These are phyloP conservation scores for Saussurea involucrata DNA, from an alignment of 129 eudicot species.

Conservation along the genomic window DNA sequence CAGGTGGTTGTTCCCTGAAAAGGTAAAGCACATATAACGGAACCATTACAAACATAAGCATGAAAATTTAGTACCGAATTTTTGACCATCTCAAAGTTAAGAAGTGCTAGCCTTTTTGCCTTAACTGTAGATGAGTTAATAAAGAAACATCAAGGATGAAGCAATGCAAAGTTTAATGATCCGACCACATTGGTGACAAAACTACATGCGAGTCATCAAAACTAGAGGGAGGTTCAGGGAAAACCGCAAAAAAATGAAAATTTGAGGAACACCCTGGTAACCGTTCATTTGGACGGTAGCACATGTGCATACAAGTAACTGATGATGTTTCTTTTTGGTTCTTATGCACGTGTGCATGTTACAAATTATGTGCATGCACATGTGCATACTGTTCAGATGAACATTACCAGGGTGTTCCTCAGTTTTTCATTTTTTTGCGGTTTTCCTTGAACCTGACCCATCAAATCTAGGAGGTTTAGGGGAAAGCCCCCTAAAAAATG, in stretches of 20 bases:
- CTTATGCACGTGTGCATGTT: no score
- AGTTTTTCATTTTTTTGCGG: no score
- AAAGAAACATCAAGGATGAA: background rate
- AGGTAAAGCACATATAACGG: slow-evolving; percentile 4
- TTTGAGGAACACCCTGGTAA: background rate
- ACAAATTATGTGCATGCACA: no score
- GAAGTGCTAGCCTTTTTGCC: background rate
- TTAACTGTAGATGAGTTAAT: background rate
- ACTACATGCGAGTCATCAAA: no score
- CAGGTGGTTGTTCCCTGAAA: slow-evolving; percentile 93
- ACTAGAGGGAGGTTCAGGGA: no score
- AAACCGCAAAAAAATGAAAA: background rate
- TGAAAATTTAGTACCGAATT: background rate
- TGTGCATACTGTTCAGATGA: no score
- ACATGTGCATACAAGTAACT: background rate
- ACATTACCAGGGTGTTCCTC: no score
- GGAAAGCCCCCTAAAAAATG: background rate
- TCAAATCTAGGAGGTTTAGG: no score
- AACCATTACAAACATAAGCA: background rate
- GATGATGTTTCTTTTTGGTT: no score
- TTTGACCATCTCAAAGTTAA: background rate
- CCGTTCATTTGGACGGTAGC: background rate
- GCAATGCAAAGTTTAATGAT: no score
- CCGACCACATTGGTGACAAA: no score
- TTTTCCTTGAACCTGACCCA: no score